These are phyloP conservation scores for Entomortierella chlamydospora DNA, from an alignment of 192 early-diverging fungal species.

Conservation along the genomic window DNA sequence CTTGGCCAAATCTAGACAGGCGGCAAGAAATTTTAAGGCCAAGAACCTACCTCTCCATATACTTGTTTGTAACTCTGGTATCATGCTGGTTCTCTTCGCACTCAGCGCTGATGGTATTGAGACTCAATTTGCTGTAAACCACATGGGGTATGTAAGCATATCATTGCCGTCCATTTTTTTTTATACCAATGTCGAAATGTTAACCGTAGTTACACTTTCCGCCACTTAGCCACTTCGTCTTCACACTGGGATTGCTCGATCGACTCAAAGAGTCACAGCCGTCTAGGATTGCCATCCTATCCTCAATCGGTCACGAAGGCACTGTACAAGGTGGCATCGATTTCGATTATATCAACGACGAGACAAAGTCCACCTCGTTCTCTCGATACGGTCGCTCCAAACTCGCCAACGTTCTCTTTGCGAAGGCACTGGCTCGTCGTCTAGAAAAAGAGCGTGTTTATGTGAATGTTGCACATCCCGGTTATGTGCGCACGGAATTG, in stretches of 20 bases:
- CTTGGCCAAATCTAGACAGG: conserved; percentile 7
- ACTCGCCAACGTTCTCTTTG: conserved; percentile 64
- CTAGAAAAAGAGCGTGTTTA: conserved; percentile 33
- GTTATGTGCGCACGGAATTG: conserved; percentile 4
- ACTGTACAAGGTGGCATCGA: neutral
- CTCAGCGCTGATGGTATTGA: conserved; percentile 57
- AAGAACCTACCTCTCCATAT: conserved; percentile 60
- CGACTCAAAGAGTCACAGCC: conserved; percentile 43
- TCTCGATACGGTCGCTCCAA: conserved; percentile 62
- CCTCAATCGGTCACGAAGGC: neutral
- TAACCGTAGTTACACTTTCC: neutral
- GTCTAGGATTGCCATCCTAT: conserved; percentile 59
- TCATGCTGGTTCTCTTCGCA: conserved; percentile 28
- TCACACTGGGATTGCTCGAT: conserved; percentile 48
- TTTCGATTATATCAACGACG: conserved; percentile 56
- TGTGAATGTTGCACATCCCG: conserved; percentile 30
- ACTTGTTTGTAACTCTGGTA: conserved; percentile 57
- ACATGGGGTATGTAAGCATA: conserved; percentile 46
- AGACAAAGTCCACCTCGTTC: conserved; percentile 9
- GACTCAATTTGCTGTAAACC: conserved; percentile 60
- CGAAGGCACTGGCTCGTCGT: conserved; percentile 54
- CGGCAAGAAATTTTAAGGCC: conserved; percentile 47
- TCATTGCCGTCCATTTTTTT: neutral
- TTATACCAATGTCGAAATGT: neutral
- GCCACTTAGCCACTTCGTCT: conserved; percentile 24